phyloP scores from a whole-genome alignment of 2,329 filamentous ascomycete genomes.

The Verticillium tricorpus region DNA sequence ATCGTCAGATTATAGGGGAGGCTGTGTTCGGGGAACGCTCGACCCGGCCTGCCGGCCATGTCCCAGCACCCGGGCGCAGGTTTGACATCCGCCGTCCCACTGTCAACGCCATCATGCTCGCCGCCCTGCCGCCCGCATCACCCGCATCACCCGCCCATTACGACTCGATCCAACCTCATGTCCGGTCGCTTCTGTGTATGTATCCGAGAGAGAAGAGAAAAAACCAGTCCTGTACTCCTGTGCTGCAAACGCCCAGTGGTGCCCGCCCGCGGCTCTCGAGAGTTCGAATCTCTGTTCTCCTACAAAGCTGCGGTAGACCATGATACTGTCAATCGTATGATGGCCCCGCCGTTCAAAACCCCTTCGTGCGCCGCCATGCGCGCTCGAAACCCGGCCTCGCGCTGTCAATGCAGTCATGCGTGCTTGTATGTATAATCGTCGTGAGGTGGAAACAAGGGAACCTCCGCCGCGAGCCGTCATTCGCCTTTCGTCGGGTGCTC shows the following conservation, averaged over 20 bases:
- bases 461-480: not conserved
- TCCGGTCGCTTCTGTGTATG: not conserved
- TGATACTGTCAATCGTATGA: too few species aligned
- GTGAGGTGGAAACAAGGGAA: not conserved
- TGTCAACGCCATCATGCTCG: not conserved
- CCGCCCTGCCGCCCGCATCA: not conserved
- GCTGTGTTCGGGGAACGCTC: not conserved
- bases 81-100: not conserved
- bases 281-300: too few species aligned
- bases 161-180: not conserved
- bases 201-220: too few species aligned
- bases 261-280: not conserved
- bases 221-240: not conserved
- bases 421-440: not conserved
- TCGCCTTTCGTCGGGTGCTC: not conserved
- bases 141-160: not conserved
- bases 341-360: not conserved
- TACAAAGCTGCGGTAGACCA: too few species aligned
- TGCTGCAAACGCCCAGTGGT: not conserved
- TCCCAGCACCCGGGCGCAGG: not conserved
- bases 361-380: too few species aligned
- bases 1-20: not conserved
- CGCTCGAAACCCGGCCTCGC: not conserved
- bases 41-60: not conserved
- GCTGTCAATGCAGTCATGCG: not conserved